Evolutionary conservation across 768 basidiomycete genomes (phyloP).

Genomic region (Dioszegia crocea): DNA sequence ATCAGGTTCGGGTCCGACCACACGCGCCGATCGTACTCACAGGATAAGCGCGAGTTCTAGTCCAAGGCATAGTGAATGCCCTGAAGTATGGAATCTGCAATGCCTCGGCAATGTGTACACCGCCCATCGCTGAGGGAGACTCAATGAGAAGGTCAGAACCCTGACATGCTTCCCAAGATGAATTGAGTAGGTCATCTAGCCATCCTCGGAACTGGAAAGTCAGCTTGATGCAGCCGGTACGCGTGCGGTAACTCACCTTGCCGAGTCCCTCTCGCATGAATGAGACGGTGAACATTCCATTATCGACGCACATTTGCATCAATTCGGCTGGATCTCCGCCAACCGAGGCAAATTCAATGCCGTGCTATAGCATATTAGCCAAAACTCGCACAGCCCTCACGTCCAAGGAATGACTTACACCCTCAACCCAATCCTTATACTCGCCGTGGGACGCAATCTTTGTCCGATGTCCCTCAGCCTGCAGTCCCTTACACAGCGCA

Average conservation of each 20-base stretch:
- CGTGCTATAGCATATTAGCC: constrained; percentile 59
- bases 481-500: constrained; percentile 74
- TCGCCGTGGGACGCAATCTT: constrained; percentile 94
- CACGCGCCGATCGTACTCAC: too few species aligned
- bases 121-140: constrained; percentile 95
- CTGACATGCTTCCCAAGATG: constrained; percentile 95
- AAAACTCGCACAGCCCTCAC: not conserved
- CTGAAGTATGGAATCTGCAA: constrained; percentile 88
- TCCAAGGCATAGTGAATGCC: constrained; percentile 98
- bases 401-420: constrained; percentile 57
- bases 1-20: too few species aligned
- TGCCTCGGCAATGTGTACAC: constrained; percentile 94
- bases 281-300: constrained; percentile 92
- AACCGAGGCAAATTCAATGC: constrained; percentile 91
- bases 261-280: constrained; percentile 85
- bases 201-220: constrained; percentile 80
- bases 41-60: constrained; percentile 89
- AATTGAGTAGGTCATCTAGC: constrained; percentile 91
- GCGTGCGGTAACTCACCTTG: constrained; percentile 57
- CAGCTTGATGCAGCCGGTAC: not conserved
- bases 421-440: constrained; percentile 91
- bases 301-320: constrained; percentile 96
- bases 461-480: constrained; percentile 66
- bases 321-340: constrained; percentile 97
- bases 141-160: constrained; percentile 89